These are phyloP conservation scores for Gossypium bickii DNA, from an alignment of 345 rosid species.

Conservation along the genomic window DNA sequence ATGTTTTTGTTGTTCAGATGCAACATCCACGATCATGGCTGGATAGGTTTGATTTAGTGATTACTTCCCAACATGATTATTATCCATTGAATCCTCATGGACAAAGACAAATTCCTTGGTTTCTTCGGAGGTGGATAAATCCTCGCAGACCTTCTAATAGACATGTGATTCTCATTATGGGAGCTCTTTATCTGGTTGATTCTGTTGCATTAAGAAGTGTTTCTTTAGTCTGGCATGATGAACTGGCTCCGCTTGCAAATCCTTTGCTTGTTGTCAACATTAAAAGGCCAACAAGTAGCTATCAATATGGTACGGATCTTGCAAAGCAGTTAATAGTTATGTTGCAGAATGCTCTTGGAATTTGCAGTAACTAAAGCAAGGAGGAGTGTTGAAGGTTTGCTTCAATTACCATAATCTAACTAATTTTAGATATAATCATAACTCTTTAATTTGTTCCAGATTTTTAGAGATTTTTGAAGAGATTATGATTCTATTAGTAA, in stretches of 20 bases:
- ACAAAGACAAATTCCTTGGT: slow-evolving; percentile 58
- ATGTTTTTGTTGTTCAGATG: slow-evolving; percentile 84
- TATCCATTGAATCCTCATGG: slow-evolving; percentile 70
- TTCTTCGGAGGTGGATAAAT: slow-evolving; percentile 69
- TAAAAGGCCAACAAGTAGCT: slow-evolving; percentile 82
- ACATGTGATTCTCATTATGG: slow-evolving; percentile 80
- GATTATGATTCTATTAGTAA: no score
- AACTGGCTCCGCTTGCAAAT: slow-evolving; percentile 57
- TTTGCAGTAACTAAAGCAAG: no score
- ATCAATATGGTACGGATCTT: no score
- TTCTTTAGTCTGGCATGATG: slow-evolving; percentile 63
- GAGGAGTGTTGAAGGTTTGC: no score
- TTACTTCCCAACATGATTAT: slow-evolving; percentile 85
- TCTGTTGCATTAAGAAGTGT: slow-evolving; percentile 56
- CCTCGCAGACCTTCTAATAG: slow-evolving; percentile 66
- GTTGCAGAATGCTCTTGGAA: no score
- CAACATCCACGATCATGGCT: slow-evolving; percentile 80
- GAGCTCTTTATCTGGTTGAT: slow-evolving; percentile 84
- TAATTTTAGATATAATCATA: no score
- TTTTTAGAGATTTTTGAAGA: no score
- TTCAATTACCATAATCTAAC: no score
- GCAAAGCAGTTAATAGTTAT: no score
- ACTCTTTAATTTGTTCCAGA: no score
- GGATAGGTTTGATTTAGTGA: slow-evolving; percentile 79
- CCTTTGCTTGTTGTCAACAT: slow-evolving; percentile 90